Evolutionary conservation across 2,329 filamentous ascomycete species (phyloP), one percentile per base, ranked within the genome.

Genomic region (Alternaria metachromatica): DNA sequence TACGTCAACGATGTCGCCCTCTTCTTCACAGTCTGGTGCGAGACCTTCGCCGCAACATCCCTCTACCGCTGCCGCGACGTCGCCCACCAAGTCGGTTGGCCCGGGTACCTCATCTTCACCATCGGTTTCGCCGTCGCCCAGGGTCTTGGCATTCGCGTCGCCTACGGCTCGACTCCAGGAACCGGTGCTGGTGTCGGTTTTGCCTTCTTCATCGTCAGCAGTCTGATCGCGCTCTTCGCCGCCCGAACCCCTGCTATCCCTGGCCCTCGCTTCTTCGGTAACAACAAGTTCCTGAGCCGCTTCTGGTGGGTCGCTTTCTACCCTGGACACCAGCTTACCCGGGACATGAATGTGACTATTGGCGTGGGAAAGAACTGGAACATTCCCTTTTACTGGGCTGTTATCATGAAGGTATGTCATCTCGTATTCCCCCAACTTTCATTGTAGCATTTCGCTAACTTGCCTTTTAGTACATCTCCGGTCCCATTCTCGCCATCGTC

Each of bases 1-100:
- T 87, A 84, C 84, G 80, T 84, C 59, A 87, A 85, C 68, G 84
- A 86, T 66, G 78, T 85, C 11, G 77, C 81, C n/a, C 68, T 87
- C n/a, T 81, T 87, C 57, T 68, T 87, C 20, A 41, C 37, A 41
- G 80, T 87, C 56, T 80, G 84, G 78, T 63, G 83, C 64, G 73
- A 87, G 77, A 77, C 84, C 72, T 78, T 86, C 60, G 79, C 80
- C 9, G 81, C 84, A 1, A 87, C 83, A 2, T 85, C 80, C 0
- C 78, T 85, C 3, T 86, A 85, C 61, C 82, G 83, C 33, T 87
- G 82, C 77, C 79, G 78, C 23, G 78, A 84, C 56, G 78, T 85
- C 59, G 75, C 79, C 44, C 74, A 76, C 10, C 76, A 85, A 66
- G 73, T 84, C 20, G 78, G 84, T 20, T 65, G 81, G 50, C 69